Evolutionary conservation across 139 green algal species (phyloP).

Genomic region (Picochlorum costavermella): DNA sequence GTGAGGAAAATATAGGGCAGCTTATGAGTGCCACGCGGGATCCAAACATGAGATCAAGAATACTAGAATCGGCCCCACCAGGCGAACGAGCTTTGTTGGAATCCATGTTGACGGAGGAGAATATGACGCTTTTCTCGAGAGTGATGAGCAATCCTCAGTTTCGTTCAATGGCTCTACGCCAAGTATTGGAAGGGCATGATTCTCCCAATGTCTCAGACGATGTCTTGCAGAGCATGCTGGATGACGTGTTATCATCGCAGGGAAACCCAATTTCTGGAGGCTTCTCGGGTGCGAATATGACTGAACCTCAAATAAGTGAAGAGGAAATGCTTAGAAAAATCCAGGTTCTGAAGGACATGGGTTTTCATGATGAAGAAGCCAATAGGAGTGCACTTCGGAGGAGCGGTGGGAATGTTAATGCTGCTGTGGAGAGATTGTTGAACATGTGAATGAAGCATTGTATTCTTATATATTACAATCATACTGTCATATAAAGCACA

Average conservation of each 20-base stretch:
- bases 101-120: too few relatives aligned
- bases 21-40: conserved; percentile 70
- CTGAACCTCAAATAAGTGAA: conserved; percentile 41
- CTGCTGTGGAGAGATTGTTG: conserved; percentile 79
- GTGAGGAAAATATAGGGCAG: conserved; percentile 66
- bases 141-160: background rate
- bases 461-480: too few relatives aligned
- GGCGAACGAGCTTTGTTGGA: too few relatives aligned
- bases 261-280: background rate
- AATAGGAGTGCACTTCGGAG: conserved; percentile 60
- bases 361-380: conserved; percentile 68
- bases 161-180: background rate
- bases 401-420: conserved; percentile 80
- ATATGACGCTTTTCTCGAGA: too few relatives aligned
- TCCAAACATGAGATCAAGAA: conserved; percentile 51
- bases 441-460: too few relatives aligned
- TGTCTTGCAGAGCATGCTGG: conserved; percentile 25
- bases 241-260: conserved; percentile 18
- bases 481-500: too few relatives aligned
- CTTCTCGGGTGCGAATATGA: background rate
- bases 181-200: background rate
- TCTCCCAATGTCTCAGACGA: background rate
- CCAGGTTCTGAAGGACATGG: conserved; percentile 88
- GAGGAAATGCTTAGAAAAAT: conserved; percentile 75
- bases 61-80: conserved; percentile 1